Evolutionary conservation across 176 grass and related monocot genomes (phyloP).

Genomic region (Saccharum officinarum): DNA sequence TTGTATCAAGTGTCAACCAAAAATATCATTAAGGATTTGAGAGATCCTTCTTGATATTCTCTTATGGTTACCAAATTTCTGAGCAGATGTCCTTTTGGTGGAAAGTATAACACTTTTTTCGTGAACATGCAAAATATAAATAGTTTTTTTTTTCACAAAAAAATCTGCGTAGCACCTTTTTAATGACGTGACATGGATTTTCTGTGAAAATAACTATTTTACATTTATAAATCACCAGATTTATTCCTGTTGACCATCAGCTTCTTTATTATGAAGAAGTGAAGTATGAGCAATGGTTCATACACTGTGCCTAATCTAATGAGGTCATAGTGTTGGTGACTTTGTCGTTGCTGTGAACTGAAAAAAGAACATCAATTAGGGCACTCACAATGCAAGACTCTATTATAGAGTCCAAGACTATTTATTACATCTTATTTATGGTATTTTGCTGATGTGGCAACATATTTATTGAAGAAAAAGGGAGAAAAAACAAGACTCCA

Average conservation of each 20-base stretch:
- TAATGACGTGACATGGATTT: not conserved
- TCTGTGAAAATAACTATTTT: not conserved
- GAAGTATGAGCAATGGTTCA: not conserved
- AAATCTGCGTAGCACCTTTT: not conserved
- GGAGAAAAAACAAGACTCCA: no score
- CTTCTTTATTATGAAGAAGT: not conserved
- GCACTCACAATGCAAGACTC: no score
- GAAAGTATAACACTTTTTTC: not conserved
- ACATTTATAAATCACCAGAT: slow-evolving; percentile 11
- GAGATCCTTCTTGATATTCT: slow-evolving; percentile 15
- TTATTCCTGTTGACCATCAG: slow-evolving; percentile 2
- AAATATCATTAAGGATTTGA: slow-evolving; percentile 3
- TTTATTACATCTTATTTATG: no score
- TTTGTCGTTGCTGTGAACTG: not conserved
- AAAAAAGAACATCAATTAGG: not conserved
- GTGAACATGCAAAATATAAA: not conserved
- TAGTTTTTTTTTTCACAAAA: not conserved
- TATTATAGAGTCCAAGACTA: no score
- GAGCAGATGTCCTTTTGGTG: not conserved
- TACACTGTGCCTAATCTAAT: not conserved
- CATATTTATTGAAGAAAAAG: no score
- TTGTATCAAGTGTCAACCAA: slow-evolving; percentile 12
- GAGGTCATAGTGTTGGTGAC: not conserved
- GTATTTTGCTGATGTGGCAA: no score
- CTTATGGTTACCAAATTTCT: not conserved